phyloP scores from a whole-genome alignment of 2,329 filamentous ascomycete species.

The Cytospora leucostoma region DNA sequence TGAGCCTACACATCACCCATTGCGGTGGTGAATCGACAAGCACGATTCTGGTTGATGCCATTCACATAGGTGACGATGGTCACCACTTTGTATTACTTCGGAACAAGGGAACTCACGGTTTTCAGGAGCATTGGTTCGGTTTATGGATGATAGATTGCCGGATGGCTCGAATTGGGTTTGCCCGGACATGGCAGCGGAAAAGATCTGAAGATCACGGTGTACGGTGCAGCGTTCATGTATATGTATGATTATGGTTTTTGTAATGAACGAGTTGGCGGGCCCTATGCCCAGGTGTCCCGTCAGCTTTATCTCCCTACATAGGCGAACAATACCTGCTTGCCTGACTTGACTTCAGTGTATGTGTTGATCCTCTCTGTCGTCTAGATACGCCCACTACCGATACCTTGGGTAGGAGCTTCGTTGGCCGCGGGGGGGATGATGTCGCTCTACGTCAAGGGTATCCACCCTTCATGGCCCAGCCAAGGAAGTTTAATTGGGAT shows the following conservation, averaged over 20 bases:
- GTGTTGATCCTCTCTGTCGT: background rate
- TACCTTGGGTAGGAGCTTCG: background rate
- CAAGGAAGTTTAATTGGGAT: background rate
- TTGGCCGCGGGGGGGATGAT: background rate
- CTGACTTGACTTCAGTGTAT: background rate
- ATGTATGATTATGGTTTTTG: slow-evolving; percentile 14
- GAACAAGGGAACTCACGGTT: background rate
- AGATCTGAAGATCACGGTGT: background rate
- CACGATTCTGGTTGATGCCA: background rate
- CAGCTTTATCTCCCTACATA: background rate
- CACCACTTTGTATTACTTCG: background rate
- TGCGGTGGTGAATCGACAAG: background rate
- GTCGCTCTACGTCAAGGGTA: background rate
- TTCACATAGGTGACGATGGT: background rate
- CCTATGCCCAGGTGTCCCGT: background rate
- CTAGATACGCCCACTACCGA: background rate
- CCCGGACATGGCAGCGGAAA: background rate
- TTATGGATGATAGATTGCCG: background rate
- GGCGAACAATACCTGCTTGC: background rate
- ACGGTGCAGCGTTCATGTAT: slow-evolving; percentile 9
- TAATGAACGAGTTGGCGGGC: slow-evolving; percentile 11
- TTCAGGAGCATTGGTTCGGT: slow-evolving; percentile 3
- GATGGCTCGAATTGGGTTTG: background rate
- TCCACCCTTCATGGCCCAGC: background rate
- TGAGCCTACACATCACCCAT: background rate